Evolutionary conservation across 441 rosid genomes (phyloP), one percentile per base, ranked within the genome.

Genomic region (Daphne laureola): DNA sequence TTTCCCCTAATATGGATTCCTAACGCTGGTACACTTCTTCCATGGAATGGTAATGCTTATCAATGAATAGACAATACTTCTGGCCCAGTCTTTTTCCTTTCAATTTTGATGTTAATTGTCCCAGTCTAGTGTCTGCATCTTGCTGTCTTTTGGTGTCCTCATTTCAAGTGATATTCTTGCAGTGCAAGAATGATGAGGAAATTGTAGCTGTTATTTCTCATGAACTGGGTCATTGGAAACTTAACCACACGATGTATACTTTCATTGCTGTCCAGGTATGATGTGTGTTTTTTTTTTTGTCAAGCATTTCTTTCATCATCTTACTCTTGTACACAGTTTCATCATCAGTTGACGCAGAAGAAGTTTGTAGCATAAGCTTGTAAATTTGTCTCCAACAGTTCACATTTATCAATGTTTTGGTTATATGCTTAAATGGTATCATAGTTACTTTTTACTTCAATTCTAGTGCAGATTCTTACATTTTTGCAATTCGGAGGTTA

Each of bases 211-310:
- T 93, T 66, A 78, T 89, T 73, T 96, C 88, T 53, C 98, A 93
- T 72, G 98, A 93, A 76, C 78, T 93, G 62, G 98, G 98, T 51
- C 98, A 93, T 57, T 89, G 98, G 98, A 93, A 93, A 72, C 90
- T 93, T 57, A 93, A 81, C 64, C 98, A 93, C 72, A 93, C 98
- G 8, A 77, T 87, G 68, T 84, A 83, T 78, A 79, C 96, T 13
- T 93, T 93, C 69, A 69, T 93, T 65, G 90, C 90, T 17, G 85
- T 89, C 57, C 97, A 93, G 87, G 98, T 87, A 62, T 60, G 78
- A 17, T 44, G 35, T 43, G 21, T 47, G 41, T 58, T 45, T 49
- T 54, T 65, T 58, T 45, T 49, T 54, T 65, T 43, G 12, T 45
- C 17, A 3, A 44, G n/a, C 14, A 14, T 43, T 21, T 40, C 52